Evolutionary conservation across 2,329 filamentous ascomycete species (phyloP), one percentile per base, ranked within the genome.

Genomic region (Monosporascus sp.): DNA sequence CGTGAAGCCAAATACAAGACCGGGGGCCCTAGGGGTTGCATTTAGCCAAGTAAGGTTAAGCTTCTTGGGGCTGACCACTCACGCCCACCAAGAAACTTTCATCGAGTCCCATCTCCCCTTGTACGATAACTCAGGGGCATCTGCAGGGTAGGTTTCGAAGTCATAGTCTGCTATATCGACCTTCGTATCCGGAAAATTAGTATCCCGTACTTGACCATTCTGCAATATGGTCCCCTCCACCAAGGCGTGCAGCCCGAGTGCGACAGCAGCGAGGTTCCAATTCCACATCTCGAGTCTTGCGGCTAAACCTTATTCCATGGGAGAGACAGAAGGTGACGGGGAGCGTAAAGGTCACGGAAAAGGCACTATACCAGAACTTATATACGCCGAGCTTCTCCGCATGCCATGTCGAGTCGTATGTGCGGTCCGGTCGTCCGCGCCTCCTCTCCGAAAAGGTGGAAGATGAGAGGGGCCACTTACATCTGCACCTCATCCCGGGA

Each of bases 31-130:
- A 55, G 27, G 27, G 27, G 9, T 31, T 31, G 27, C 27, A 0
- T 11, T 31, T 31, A 31, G 27, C 11, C 11, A 31, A 31, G 27
- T 31, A 31, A 11, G 9, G 27, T 31, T 11, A 11, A 11, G 27
- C 27, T 11, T 31, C 9, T 11, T 11, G 9, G 27, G 9, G 3
- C 3, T 11, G 3, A 9, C 22, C 24, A 74, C 77, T 68, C 68
- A 80, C 77, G 78, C 80, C 80, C 79, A 84, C 77, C 78, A 85
- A 2, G 79, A 84, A 48, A 84, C 75, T 58, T 80, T 73, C 58
- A 80, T 76, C 37, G 76, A 80, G 62, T 85, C 81, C 82, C 82
- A 86, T 54, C 81, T 72, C 5, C 82, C 82, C 61, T 84, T 84
- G 70, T 84, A 86, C 0, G 79, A 78, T 9, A 86, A 70, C 60